These are phyloP conservation scores for Ramaria sp. DNA, from an alignment of 768 basidiomycete genomes.

Conservation along the genomic window DNA sequence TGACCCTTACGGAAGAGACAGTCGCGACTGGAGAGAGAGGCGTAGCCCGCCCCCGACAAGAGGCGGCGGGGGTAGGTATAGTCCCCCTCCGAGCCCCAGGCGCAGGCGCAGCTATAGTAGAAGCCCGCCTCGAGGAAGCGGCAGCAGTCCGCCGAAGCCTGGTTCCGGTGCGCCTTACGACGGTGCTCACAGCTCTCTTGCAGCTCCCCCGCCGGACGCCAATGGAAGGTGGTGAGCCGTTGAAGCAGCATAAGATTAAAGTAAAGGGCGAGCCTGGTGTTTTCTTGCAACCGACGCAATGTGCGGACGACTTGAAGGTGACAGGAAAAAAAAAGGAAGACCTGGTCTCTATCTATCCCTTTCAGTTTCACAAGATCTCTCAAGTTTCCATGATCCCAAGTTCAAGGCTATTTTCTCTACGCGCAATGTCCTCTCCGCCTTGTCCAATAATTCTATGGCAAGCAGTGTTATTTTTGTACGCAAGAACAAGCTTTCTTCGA, in stretches of 20 bases:
- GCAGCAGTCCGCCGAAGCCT: constrained; percentile 32
- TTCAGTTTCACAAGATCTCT: constrained; percentile 43
- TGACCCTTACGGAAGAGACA: constrained; percentile 61
- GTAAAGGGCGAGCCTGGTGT: background rate
- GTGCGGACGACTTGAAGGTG: constrained; percentile 2
- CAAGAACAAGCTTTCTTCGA: constrained; percentile 8
- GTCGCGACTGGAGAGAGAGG: constrained; percentile 69
- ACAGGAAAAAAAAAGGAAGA: constrained; percentile 8
- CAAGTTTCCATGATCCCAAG: constrained; percentile 55
- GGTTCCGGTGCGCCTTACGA: constrained; percentile 2
- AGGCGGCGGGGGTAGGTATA: constrained; percentile 51
- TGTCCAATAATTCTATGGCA: constrained; percentile 1
- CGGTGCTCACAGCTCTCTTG: background rate
- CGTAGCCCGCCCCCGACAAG: constrained; percentile 53
- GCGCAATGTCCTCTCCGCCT: constrained; percentile 5
- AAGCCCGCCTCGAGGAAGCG: constrained; percentile 59
- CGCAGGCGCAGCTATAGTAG: constrained; percentile 63
- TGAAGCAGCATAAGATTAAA: background rate
- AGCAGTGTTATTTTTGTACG: constrained; percentile 5
- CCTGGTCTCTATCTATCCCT: constrained; percentile 1
- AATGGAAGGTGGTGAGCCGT: constrained; percentile 9
- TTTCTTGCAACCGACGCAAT: constrained; percentile 4
- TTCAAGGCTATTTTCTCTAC: constrained; percentile 15
- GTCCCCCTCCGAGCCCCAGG: constrained; percentile 57
- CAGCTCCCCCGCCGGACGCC: background rate